A percentile compares a stretch with the other conserved stretches of the same genome.
phyloP scores from a whole-genome alignment of 2,329 filamentous ascomycete genomes.

The Ophiostoma sp. region DNA sequence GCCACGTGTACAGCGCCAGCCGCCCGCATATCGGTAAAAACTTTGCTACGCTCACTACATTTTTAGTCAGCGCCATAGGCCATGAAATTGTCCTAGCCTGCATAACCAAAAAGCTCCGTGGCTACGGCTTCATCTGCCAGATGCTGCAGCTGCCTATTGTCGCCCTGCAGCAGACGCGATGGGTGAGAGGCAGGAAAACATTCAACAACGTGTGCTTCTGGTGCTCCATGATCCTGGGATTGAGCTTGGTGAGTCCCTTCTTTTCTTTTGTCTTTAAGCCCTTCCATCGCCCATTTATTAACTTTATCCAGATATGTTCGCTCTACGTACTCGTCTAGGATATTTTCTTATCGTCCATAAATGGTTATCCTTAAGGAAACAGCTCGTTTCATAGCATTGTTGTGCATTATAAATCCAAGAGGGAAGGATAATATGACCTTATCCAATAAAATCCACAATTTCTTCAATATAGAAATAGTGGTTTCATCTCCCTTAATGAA shows the following conservation, averaged over 20 bases:
- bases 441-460: too few relatives aligned
- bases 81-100: constrained; percentile 97
- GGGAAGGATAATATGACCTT: too few relatives aligned
- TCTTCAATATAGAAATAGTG: too few relatives aligned
- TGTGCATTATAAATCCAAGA: too few relatives aligned
- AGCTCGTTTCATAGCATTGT: neutral
- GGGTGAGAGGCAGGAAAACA: constrained; percentile 66
- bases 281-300: neutral
- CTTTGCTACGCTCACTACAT: constrained; percentile 81
- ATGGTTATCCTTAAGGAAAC: neutral
- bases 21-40: constrained; percentile 68
- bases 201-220: constrained; percentile 89
- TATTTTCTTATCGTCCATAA: too few relatives aligned
- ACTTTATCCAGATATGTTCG: constrained; percentile 43
- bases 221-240: constrained; percentile 82
- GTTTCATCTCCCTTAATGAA: too few relatives aligned
- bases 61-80: constrained; percentile 79
- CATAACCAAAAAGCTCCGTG: constrained; percentile 92
- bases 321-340: constrained; percentile 47
- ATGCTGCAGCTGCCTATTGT: constrained; percentile 97
- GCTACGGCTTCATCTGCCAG: constrained; percentile 90
- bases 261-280: neutral
- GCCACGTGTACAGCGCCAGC: constrained; percentile 87
- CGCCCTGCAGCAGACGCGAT: constrained; percentile 76
- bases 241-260: constrained; percentile 63